Percentiles rank a stretch among this genome's conserved stretches.
phyloP scores from a whole-genome alignment of 1,139 yeast species.

The Torulaspora globosa region DNA sequence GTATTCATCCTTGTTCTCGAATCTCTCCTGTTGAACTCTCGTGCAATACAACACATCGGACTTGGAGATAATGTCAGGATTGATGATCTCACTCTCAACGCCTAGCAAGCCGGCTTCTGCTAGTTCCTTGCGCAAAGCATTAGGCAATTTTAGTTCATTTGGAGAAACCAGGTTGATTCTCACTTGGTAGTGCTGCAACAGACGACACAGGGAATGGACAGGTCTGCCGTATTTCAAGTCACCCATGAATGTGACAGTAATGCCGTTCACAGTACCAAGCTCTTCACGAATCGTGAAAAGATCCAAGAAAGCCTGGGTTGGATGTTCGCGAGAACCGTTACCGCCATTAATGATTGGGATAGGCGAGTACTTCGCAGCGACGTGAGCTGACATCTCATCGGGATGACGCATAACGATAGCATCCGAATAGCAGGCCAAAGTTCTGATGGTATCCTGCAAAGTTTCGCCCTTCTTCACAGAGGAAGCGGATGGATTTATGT shows the following conservation, averaged over 20 bases:
- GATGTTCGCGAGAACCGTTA: constrained; percentile 96
- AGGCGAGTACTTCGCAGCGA: constrained; percentile 94
- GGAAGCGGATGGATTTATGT: constrained; percentile 77
- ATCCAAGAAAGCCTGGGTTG: constrained; percentile 96
- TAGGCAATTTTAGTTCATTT: constrained; percentile 78
- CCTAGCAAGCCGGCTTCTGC: constrained; percentile 62
- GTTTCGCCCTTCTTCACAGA: constrained; percentile 98
- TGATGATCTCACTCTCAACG: constrained; percentile 68
- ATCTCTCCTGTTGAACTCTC: constrained; percentile 96
- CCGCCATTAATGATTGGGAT: constrained; percentile 98
- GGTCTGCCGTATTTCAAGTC: constrained; percentile 98
- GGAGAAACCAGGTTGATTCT: constrained; percentile 92
- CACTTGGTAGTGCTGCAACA: constrained; percentile 89
- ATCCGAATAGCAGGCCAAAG: constrained; percentile 92
- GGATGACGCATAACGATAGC: constrained; percentile 98
- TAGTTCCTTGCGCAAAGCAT: constrained; percentile 62
- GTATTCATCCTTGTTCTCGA: constrained; percentile 68
- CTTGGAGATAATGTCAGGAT: constrained; percentile 77
- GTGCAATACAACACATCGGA: constrained; percentile 97
- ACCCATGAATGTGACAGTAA: constrained; percentile 98
- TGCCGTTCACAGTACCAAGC: constrained; percentile 96
- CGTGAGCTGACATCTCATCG: constrained; percentile 81
- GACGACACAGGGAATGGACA: constrained; percentile 90
- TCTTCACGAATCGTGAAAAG: constrained; percentile 98
- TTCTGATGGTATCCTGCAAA: constrained; percentile 91